These are phyloP conservation scores for Davidsoniella eucalypti DNA, from an alignment of 2,329 filamentous ascomycete species.

Conservation along the genomic window DNA sequence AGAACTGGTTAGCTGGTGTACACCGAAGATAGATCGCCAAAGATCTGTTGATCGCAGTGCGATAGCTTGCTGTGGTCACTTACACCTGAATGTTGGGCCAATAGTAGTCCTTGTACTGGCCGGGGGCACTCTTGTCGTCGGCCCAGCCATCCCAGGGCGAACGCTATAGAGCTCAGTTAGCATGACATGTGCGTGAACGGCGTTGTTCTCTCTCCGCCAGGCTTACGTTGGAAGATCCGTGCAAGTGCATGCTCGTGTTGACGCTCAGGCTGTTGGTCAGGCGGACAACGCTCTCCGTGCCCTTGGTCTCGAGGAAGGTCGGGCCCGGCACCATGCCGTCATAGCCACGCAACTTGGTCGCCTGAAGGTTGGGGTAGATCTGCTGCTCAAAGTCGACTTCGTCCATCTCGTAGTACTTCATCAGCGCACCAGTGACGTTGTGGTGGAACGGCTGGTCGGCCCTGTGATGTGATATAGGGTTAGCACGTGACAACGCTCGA, in stretches of 20 bases:
- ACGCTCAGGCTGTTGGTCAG: conserved; percentile 32
- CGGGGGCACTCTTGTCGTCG: conserved; percentile 31
- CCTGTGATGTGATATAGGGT: conserved; percentile 1
- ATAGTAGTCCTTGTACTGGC: conserved; percentile 45
- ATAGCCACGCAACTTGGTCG: conserved; percentile 27
- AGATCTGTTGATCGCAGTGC: too few relatives aligned
- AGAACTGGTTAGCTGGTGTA: neutral
- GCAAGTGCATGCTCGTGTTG: conserved; percentile 34
- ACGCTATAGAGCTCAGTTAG: conserved; percentile 14
- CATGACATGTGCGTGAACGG: neutral
- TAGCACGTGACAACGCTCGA: too few relatives aligned
- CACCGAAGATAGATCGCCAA: neutral
- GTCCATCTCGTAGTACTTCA: conserved; percentile 23
- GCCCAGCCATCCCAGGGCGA: conserved; percentile 34
- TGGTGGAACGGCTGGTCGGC: conserved; percentile 20
- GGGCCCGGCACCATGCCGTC: conserved; percentile 38
- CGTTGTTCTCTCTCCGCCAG: neutral
- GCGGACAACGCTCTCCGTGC: conserved; percentile 35
- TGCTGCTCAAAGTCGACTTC: conserved; percentile 20
- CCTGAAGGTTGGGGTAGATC: conserved; percentile 22
- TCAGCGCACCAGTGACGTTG: conserved; percentile 20
- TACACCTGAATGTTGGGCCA: conserved; percentile 36
- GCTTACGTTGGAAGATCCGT: conserved; percentile 30
- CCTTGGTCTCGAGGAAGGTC: conserved; percentile 31
- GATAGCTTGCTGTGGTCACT: neutral